Evolutionary conservation across 768 basidiomycete genomes (phyloP), one percentile per base, ranked within the genome.

Genomic region (Auricularia sp.): DNA sequence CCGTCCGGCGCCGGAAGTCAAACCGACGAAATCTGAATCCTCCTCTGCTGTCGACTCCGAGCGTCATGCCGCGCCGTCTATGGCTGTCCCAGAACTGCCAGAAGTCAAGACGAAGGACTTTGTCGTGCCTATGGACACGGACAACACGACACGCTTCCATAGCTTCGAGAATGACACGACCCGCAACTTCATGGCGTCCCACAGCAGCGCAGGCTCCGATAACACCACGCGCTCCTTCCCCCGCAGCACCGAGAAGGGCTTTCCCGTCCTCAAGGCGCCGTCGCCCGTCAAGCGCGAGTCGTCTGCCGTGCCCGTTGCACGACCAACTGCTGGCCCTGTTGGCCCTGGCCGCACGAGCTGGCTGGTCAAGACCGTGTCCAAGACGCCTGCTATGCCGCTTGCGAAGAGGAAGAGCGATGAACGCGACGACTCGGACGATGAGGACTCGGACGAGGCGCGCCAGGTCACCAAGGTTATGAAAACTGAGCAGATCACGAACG

Each of bases 1-100:
- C 10, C 44, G 24, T 34, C 35, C 18, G 70, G 68, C 62, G 44
- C 63, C 45, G 42, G 36, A 61, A 14, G 7, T 18, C 24, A 5
- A 7, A 24, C 29, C 29, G 14, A n/a, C 1, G 56, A 35, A 29
- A 29, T 0, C 6, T 10, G 8, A 13, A 4, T 36, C 56, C 18
- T 29, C n/a, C 7, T 10, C 1, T 10, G 14, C 56, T 29, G 6
- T 6, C 56, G 56, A 33, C 24, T 59, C 34, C 16, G 56, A 35
- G 10, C 18, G 10, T 59, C 56, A 29, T 34, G 18, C 24, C 6
- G 29, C 56, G 24, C 29, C 56, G 10, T 35, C 34, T n/a, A 1
- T 1, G 56, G 34, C 56, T 33, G 29, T 35, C 13, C n/a, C 6
- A 0, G 54, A n/a, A 7, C 7, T 18, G 11, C 54, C 29, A 18